Evolutionary conservation across 225 moss, liverwort and hornwort species (phyloP), one percentile per base, ranked within the genome.

Genomic region (Straminergon stramineum): DNA sequence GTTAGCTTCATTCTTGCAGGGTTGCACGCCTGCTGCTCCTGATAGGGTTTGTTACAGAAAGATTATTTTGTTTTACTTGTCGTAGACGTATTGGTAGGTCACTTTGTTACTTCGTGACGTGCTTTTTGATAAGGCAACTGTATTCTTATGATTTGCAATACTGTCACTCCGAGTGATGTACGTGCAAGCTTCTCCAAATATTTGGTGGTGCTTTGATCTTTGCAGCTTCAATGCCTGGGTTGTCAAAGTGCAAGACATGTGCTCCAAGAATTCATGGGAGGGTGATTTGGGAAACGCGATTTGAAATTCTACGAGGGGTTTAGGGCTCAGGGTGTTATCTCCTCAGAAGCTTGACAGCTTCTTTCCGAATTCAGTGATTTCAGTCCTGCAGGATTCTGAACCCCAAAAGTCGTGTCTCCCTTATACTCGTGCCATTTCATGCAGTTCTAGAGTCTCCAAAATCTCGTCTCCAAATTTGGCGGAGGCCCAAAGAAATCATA

Each of bases 21-120:
- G 85, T 85, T 94, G 90, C 91, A 87, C 70, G 53, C 84, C 66
- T 84, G 58, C 76, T 92, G 90, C 92, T 92, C 91, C 87, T 90
- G 77, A 90, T 91, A 88, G 88, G 79, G 69, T 85, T n/a, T 82
- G 24, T 87, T 66, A 83, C 70, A 53, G 63, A 41, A 88, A 55
- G 15, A 84, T 84, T 53, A 67, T 91, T 77, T 86, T 26, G 63
- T 65, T 78, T 64, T 52, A 12, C 62, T 88, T 86, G 90, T 86
- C 52, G 55, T 82, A 81, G 69, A 57, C 85, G 91, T 90, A 91
- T 82, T 83, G 73, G 88, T 91, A 86, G 82, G 82, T 70, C 48
- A 57, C 70, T 82, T 35, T 85, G 57, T 61, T 88, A 45, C 82
- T 82, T 57, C 22, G 6, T 77, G 15, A 28, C 86, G 71, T 84